Percentiles rank a stretch among this genome's conserved stretches.
Evolutionary conservation across 108 stramenopile genomes (phyloP).

Genomic region (Nitzschia inconspicua): DNA sequence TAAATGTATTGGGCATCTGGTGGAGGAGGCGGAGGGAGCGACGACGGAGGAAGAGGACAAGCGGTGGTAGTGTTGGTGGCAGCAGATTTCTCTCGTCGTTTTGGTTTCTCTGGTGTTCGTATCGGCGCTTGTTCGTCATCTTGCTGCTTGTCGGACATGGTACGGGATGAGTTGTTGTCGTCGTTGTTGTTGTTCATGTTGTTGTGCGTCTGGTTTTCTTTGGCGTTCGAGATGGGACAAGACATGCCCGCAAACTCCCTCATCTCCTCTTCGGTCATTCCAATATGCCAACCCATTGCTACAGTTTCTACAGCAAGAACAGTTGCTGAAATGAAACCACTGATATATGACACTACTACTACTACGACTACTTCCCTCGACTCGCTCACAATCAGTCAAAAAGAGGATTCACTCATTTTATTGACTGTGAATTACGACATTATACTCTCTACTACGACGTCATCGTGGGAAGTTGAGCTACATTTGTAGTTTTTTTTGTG

Average conservation of each 20-base stretch:
- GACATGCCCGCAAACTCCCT: neutral
- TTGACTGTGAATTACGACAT: too few species aligned
- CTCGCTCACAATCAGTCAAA: too few species aligned
- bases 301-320: too few species aligned
- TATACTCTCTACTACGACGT: too few species aligned
- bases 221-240: neutral
- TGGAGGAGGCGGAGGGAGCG: conserved; percentile 20
- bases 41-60: conserved; percentile 12
- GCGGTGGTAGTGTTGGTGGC: conserved; percentile 13
- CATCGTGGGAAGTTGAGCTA: too few species aligned
- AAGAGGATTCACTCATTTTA: too few species aligned
- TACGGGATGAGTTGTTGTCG: neutral
- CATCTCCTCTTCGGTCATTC: conserved; percentile 8
- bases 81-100: neutral
- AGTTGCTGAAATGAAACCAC: too few species aligned
- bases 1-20: conserved; percentile 25
- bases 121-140: neutral
- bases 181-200: neutral
- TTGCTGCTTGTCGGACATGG: neutral
- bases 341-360: too few species aligned
- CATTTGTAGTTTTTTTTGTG: too few species aligned
- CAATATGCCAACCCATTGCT: conserved; percentile 1
- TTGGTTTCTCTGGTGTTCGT: neutral
- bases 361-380: too few species aligned
- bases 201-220: neutral